Base-by-base conservation (phyloP, 805 yeast genomes). In the Candida peoriensis region DNA sequence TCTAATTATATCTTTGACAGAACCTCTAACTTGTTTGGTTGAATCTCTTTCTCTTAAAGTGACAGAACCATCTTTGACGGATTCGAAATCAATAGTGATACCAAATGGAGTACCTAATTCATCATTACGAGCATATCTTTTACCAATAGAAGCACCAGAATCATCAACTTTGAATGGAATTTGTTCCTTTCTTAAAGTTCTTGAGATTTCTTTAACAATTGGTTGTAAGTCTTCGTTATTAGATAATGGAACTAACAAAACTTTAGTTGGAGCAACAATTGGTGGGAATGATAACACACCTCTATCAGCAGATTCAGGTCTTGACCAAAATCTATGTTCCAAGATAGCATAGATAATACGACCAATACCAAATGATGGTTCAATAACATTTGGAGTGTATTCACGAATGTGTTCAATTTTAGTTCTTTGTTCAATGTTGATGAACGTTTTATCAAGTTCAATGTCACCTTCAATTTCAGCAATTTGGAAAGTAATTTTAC, bases 41-140 rank as follows among this genome's bases (percentile, higher is more conserved):
- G 95, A 74, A 63, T 90, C 98, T 72, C 98, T 85, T 66, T 90
- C 97, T 74, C 98, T 86, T 57, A 90, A 72, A 23, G 98, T 90
- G 47, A 90, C 84, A 11, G 96, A 80, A 33, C 76, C 76, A 58
- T 90, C 97, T 58, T 81, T 76, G 43, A 84, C 75, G 36, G 95
- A 81, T 46, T 90, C 97, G 62, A 93, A 90, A 64, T 90, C 98
- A 52, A 90, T 83, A 46, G 98, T 90, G 64, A 90, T 78, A 61
- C 98, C 98, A 60, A 93, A 93, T 51, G 98, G 98, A 36, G 97
- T 93, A 64, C 98, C 98, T 57, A 90, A 74, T 70, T 90, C 98
- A 64, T 90, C 98, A 63, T 90, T 90, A 70, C 98, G 85, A 45
- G 98, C 88, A 56, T 90, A 90, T 68, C 98, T 82, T 70, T 89